Evolutionary conservation across 352 stramenopile species (phyloP).

Genomic region (Pseudoperonospora humuli): DNA sequence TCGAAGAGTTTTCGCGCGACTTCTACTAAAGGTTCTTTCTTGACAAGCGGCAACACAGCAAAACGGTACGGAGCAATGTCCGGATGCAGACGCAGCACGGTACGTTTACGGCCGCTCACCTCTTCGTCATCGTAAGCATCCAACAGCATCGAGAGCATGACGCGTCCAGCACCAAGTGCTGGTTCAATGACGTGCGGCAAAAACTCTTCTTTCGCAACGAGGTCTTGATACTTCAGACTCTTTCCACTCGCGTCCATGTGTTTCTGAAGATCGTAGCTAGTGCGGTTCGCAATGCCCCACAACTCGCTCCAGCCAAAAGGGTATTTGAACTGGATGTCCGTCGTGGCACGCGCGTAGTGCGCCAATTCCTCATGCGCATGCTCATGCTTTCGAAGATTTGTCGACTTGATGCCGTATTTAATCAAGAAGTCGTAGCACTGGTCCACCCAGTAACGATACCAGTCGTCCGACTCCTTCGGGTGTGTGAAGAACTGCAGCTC

Average conservation of each 20-base stretch:
- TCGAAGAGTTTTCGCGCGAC: slow-evolving; percentile 89
- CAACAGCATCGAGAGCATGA: slow-evolving; percentile 91
- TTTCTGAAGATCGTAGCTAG: slow-evolving; percentile 94
- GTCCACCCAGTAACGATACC: slow-evolving; percentile 89
- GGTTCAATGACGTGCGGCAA: slow-evolving; percentile 94
- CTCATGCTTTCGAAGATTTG: slow-evolving; percentile 89
- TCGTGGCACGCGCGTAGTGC: slow-evolving; percentile 95
- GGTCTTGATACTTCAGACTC: slow-evolving; percentile 67
- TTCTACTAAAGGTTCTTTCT: slow-evolving; percentile 90
- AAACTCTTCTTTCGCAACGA: slow-evolving; percentile 77
- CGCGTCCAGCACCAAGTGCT: slow-evolving; percentile 83
- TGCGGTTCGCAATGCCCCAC: slow-evolving; percentile 94
- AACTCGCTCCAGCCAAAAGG: slow-evolving; percentile 95
- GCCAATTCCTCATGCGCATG: slow-evolving; percentile 90
- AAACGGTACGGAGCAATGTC: slow-evolving; percentile 91
- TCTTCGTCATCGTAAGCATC: slow-evolving; percentile 95
- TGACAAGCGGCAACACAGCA: slow-evolving; percentile 91
- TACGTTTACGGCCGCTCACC: slow-evolving; percentile 67
- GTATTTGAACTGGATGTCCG: slow-evolving; percentile 97
- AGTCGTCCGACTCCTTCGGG: slow-evolving; percentile 63
- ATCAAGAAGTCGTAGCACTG: slow-evolving; percentile 88
- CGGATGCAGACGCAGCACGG: slow-evolving; percentile 89
- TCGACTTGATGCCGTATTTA: slow-evolving; percentile 80
- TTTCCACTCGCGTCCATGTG: slow-evolving; percentile 92
- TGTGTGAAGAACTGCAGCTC: slow-evolving; percentile 88